Base-by-base conservation (phyloP, 352 stramenopile genomes). In the Globisporangium parvum region DNA sequence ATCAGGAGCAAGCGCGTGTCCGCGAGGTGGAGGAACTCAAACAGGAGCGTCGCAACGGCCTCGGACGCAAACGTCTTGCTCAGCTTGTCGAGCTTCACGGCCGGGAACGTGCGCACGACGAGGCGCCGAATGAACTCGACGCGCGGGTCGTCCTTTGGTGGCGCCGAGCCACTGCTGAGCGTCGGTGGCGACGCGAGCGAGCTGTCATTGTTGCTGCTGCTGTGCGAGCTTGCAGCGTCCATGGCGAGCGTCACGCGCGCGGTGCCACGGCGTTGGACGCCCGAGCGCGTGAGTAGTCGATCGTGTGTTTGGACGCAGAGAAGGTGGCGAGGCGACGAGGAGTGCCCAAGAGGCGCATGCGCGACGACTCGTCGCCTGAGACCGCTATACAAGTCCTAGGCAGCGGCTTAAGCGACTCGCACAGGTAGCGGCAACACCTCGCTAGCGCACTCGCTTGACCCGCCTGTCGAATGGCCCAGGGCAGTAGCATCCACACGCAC, bases 1-100 rank as follows among this genome's bases (percentile, higher is more conserved):
- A 91, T 71, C 12, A 91, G 63, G 53, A 91, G 56, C 51, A 91
- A 59, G 15, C 78, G 66, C 40, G 75, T 62, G 54, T 87, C 75
- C 0, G 76, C 66, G 6, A 91, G 28, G 35, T 89, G 80, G 18
- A 89, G 59, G 51, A 91, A 91, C 45, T 88, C 80, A 57, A 91
- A 91, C 11, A 91, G 56, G 42, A 75, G 42, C 10, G 66, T 66
- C 31, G 78, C 80, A 54, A 91, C 71, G 26, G 46, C 44, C 15
- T 91, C 80, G 18, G 74, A 77, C n/a, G 80, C 80, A 28, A 88
- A 77, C 42, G 78, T 75, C 51, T 72, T 72, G 59, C 76, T 66
- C 4, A 91, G 64, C 3, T 69, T 70, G 47, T 89, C 78, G 20
- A 62, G 28, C 39, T 88, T 85, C 15, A 88, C 63, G n/a, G 62